Conservation (phyloP, 2,329 filamentous ascomycete genomes). For the Cladosporium sp. region DNA sequence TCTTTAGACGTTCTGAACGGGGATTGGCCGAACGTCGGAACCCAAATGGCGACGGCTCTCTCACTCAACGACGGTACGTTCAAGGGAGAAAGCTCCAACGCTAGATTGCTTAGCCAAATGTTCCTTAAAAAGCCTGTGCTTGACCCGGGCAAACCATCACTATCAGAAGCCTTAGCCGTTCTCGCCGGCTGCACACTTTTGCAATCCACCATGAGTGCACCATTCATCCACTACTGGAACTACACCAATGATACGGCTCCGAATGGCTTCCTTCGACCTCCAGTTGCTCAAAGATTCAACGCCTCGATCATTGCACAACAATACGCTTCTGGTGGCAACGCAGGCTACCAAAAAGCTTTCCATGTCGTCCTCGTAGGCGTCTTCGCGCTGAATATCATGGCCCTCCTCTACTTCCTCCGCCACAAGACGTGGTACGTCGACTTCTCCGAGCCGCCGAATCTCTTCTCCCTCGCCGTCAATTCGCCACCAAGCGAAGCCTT, state of each 20-base stretch:
- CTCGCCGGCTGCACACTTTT: constrained; percentile 65
- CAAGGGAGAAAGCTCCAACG: constrained; percentile 42
- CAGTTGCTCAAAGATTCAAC: constrained; percentile 57
- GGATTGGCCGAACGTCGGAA: constrained; percentile 43
- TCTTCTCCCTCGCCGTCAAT: constrained; percentile 63
- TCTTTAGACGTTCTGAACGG: constrained; percentile 24
- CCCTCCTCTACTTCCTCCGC: constrained; percentile 59
- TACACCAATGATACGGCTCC: constrained; percentile 25
- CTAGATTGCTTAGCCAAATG: constrained; percentile 42
- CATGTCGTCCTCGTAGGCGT: constrained; percentile 62
- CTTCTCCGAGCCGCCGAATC: constrained; percentile 71
- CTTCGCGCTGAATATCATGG: constrained; percentile 63
- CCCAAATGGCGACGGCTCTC: constrained; percentile 36
- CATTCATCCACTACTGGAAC: constrained; percentile 53
- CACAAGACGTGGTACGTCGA: constrained; percentile 66
- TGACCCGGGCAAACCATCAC: constrained; percentile 54
- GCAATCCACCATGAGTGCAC: constrained; percentile 54
- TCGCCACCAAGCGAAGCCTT: constrained; percentile 29
- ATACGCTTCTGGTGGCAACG: constrained; percentile 64
- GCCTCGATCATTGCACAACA: constrained; percentile 61
- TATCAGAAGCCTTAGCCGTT: constrained; percentile 71
- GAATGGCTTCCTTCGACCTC: constrained; percentile 32
- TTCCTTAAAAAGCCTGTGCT: constrained; percentile 41
- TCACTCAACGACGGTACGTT: constrained; percentile 41
- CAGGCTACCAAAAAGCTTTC: constrained; percentile 61